These are phyloP conservation scores for Aspergillus ochraceus DNA, from an alignment of 2,329 filamentous ascomycete species.

Conservation along the genomic window DNA sequence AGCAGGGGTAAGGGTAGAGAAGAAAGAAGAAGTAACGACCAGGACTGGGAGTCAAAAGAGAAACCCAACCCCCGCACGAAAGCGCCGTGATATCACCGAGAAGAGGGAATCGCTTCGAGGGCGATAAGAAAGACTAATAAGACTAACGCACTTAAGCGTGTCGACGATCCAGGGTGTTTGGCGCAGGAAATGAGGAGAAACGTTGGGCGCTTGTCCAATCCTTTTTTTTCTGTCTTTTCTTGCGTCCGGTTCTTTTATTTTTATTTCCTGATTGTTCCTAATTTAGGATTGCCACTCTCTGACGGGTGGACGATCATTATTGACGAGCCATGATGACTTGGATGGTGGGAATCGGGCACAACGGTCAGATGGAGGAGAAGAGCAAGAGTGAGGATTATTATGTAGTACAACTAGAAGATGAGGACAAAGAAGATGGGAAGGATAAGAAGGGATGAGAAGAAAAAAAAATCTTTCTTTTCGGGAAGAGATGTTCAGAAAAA, in stretches of 20 bases:
- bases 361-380: not conserved
- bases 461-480: not conserved
- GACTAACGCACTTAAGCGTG: not conserved
- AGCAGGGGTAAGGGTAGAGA: not conserved
- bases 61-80: conserved; percentile 2
- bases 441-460: not conserved
- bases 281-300: conserved; percentile 5
- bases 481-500: not conserved
- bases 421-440: not conserved
- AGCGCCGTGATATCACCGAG: conserved; percentile 1
- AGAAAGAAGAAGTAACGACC: not conserved
- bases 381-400: not conserved
- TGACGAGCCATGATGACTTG: not conserved
- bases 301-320: conserved; percentile 5
- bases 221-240: not conserved
- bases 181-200: conserved; percentile 3
- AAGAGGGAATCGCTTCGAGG: not conserved
- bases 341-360: not conserved
- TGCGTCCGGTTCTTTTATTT: not conserved
- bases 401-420: not conserved
- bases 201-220: not conserved
- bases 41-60: not conserved
- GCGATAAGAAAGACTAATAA: not conserved
- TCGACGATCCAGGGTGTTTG: conserved; percentile 5
- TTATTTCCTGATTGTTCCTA: conserved; percentile 1